Evolutionary conservation across 495 filamentous ascomycete species (phyloP).

Genomic region (Hyaloscypha finlandica): DNA sequence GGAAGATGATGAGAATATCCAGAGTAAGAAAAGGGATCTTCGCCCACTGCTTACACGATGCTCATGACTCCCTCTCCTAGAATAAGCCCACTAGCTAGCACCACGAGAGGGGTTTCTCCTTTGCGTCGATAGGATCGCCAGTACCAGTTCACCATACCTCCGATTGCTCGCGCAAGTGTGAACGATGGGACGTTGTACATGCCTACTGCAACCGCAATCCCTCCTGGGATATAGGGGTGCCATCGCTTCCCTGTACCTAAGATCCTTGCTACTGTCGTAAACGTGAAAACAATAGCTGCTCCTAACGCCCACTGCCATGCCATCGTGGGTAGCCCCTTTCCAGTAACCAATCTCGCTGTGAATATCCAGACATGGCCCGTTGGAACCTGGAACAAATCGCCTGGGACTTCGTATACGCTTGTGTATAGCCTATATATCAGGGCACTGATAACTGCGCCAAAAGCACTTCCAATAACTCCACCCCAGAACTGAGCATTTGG

Average conservation of each 20-base stretch:
- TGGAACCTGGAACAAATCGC: conserved; percentile 87
- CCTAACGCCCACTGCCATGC: conserved; percentile 75
- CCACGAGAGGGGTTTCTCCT: conserved; percentile 59
- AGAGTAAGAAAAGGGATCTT: neutral
- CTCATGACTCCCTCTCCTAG: conserved; percentile 93
- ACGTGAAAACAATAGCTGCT: conserved; percentile 68
- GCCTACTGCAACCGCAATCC: conserved; percentile 92
- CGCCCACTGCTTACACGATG: conserved; percentile 53
- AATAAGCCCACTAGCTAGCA: conserved; percentile 73
- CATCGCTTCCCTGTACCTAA: conserved; percentile 47
- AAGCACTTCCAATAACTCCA: conserved; percentile 85
- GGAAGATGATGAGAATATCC: neutral
- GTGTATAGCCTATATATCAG: conserved; percentile 92
- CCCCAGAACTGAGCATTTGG: conserved; percentile 97
- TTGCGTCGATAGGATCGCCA: conserved; percentile 56
- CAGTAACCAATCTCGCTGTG: conserved; percentile 91
- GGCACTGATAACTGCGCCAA: conserved; percentile 86
- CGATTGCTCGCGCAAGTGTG: conserved; percentile 84
- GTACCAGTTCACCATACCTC: conserved; percentile 84
- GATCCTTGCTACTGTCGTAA: conserved; percentile 68
- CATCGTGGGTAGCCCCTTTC: conserved; percentile 81
- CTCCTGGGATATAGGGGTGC: conserved; percentile 75
- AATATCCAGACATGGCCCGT: conserved; percentile 97
- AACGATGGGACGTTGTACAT: conserved; percentile 99
- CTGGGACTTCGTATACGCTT: conserved; percentile 82